These are phyloP conservation scores for Solanum virginianum DNA, from an alignment of 257 asterid species.

Conservation along the genomic window DNA sequence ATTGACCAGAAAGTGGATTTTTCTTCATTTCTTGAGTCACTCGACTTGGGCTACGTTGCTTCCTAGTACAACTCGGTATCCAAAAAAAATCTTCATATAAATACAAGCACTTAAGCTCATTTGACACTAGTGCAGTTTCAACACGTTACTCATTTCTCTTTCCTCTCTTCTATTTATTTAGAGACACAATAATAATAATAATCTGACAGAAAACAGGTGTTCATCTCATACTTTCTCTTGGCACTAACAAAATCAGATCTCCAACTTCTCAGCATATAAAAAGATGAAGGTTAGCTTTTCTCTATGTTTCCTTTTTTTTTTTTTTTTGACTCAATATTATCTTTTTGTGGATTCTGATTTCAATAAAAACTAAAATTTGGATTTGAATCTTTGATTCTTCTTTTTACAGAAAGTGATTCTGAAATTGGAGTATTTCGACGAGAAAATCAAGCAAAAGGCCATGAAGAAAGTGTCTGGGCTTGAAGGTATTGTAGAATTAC, in stretches of 20 bases:
- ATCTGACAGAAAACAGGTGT: background rate
- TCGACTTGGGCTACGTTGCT: background rate
- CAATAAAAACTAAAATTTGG: background rate
- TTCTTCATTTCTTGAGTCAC: background rate
- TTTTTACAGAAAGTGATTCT: slow-evolving; percentile 18
- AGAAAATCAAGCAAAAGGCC: slow-evolving; percentile 13
- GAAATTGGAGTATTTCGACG: slow-evolving; percentile 14
- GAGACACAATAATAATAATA: background rate
- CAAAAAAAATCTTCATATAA: background rate
- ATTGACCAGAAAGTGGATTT: background rate
- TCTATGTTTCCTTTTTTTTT: background rate
- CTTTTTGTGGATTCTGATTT: background rate
- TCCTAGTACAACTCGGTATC: background rate
- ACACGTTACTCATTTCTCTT: background rate
- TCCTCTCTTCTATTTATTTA: background rate
- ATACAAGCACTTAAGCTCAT: background rate
- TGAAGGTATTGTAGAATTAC: background rate
- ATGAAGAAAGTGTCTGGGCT: slow-evolving; percentile 17
- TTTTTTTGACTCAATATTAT: background rate
- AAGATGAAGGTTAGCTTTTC: background rate
- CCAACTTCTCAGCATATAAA: background rate
- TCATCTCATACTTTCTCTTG: background rate
- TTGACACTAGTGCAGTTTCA: background rate
- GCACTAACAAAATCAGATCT: background rate
- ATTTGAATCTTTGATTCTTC: background rate